These are phyloP conservation scores for Lasiosphaeriaceae sp. DNA, from an alignment of 495 filamentous ascomycete genomes.

Conservation along the genomic window DNA sequence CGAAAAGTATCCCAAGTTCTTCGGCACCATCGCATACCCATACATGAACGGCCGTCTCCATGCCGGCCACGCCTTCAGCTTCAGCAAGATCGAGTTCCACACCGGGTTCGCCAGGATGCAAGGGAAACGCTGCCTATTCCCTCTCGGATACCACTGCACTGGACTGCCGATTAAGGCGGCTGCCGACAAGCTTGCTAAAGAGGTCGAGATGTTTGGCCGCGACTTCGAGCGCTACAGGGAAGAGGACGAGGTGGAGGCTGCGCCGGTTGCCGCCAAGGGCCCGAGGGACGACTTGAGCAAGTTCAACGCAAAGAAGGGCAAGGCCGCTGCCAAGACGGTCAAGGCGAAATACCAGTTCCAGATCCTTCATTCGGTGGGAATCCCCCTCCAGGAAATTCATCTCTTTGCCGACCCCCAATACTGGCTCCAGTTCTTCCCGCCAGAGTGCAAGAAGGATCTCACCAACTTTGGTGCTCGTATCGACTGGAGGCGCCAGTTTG, in stretches of 20 bases:
- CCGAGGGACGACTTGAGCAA: slow-evolving; percentile 74
- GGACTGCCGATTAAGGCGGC: slow-evolving; percentile 98
- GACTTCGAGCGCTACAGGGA: slow-evolving; percentile 75
- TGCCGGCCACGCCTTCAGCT: slow-evolving; percentile 81
- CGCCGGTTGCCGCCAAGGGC: slow-evolving; percentile 21
- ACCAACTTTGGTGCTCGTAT: slow-evolving; percentile 69
- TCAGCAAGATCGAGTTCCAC: slow-evolving; percentile 75
- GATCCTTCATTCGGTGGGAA: slow-evolving; percentile 65
- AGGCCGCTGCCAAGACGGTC: slow-evolving; percentile 84
- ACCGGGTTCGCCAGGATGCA: slow-evolving; percentile 82
- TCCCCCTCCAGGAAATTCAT: slow-evolving; percentile 79
- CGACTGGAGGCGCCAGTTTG: slow-evolving; percentile 75
- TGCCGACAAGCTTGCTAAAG: slow-evolving; percentile 88
- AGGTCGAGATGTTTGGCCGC: slow-evolving; percentile 83
- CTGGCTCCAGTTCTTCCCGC: slow-evolving; percentile 77
- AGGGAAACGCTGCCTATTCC: slow-evolving; percentile 81
- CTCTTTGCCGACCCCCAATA: slow-evolving; percentile 71
- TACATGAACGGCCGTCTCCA: slow-evolving; percentile 94
- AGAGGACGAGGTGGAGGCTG: slow-evolving; percentile 34
- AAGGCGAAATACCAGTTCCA: slow-evolving; percentile 66
- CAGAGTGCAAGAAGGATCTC: slow-evolving; percentile 65
- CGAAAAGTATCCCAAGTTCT: slow-evolving; percentile 75
- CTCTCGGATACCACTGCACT: slow-evolving; percentile 91
- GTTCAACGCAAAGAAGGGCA: slow-evolving; percentile 91
- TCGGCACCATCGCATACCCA: slow-evolving; percentile 81